These are phyloP conservation scores for Amphibolis antarctica DNA, from an alignment of 106 monocot species.

Conservation along the genomic window DNA sequence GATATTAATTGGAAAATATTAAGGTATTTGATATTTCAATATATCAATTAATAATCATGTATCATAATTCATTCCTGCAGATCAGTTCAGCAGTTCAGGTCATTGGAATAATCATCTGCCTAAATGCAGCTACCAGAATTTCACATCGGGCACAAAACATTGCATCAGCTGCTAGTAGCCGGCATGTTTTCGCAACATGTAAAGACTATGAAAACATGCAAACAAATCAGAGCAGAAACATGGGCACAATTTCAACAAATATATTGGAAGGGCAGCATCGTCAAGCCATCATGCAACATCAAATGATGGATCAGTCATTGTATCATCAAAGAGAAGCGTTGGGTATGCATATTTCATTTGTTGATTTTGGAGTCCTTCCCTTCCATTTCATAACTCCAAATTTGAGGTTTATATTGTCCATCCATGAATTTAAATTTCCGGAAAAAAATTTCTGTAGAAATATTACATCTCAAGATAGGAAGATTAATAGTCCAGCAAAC, in stretches of 20 bases:
- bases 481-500: too few relatives aligned
- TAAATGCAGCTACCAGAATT: constrained; percentile 80
- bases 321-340: constrained; percentile 86
- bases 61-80: constrained; percentile 17
- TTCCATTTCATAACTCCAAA: background rate
- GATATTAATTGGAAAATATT: too few relatives aligned
- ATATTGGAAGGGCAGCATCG: constrained; percentile 9
- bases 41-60: too few relatives aligned
- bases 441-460: too few relatives aligned
- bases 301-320: constrained; percentile 16
- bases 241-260: constrained; percentile 16
- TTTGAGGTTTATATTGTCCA: background rate
- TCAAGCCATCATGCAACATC: background rate
- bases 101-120: constrained; percentile 54
- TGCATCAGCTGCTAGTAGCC: constrained; percentile 60
- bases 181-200: constrained; percentile 73
- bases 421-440: too few relatives aligned
- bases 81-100: constrained; percentile 69
- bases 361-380: background rate
- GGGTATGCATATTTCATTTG: constrained; percentile 28
- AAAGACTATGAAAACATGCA: constrained; percentile 21
- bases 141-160: constrained; percentile 74
- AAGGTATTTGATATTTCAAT: too few relatives aligned
- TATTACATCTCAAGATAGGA: too few relatives aligned
- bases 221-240: constrained; percentile 28